These are phyloP conservation scores for Breviolum minutum DNA, from an alignment of 73 alveolate genomes.

Conservation along the genomic window DNA sequence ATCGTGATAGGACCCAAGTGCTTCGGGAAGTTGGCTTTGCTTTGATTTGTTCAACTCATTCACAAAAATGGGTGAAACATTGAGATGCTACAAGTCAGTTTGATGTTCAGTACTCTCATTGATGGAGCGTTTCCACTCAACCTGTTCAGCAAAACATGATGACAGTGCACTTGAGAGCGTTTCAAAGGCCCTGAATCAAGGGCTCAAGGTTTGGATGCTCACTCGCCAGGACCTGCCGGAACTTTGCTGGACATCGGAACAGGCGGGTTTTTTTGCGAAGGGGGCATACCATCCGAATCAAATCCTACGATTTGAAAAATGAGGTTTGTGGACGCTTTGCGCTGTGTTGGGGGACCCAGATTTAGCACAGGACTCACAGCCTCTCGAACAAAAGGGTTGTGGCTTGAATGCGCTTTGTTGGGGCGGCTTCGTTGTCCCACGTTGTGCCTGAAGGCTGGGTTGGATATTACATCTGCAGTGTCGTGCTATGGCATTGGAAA, in stretches of 20 bases:
- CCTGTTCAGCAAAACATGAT: too few species aligned
- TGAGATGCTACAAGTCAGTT: too few species aligned
- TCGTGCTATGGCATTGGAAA: constrained; percentile 1
- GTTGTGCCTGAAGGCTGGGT: constrained; percentile 14
- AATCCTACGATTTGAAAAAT: neutral
- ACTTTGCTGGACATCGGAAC: constrained; percentile 56
- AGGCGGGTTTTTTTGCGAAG: neutral
- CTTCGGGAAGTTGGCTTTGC: too few species aligned
- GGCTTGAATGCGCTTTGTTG: neutral
- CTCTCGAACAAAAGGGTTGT: neutral
- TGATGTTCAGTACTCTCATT: too few species aligned
- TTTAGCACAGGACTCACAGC: neutral
- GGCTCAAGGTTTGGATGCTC: neutral
- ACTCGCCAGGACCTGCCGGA: constrained; percentile 7
- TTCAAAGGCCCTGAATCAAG: too few species aligned
- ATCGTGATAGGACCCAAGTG: constrained; percentile 1
- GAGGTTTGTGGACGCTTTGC: constrained; percentile 11
- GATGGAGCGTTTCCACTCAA: too few species aligned
- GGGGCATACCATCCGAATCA: neutral
- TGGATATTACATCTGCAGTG: constrained; percentile 15
- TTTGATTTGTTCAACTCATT: too few species aligned
- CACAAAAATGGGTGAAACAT: too few species aligned
- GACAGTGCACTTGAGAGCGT: too few species aligned
- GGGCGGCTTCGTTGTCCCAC: too few species aligned
- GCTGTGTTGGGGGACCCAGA: neutral